Conservation (phyloP, 2,329 filamentous ascomycete genomes). For the Claviceps purpurea region DNA sequence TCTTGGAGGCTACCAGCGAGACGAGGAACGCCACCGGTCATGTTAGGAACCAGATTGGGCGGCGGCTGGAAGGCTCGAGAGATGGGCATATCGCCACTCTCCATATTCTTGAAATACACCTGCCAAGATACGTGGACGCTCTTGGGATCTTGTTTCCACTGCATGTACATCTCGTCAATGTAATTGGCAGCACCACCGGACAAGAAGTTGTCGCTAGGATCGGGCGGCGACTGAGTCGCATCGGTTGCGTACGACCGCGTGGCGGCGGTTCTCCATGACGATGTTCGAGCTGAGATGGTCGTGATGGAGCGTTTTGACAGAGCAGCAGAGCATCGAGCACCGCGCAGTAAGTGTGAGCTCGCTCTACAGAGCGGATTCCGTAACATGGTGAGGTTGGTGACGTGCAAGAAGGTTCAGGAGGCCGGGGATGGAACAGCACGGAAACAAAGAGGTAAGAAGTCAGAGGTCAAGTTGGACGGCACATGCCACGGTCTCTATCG, state of each 20-base stretch:
- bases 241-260: conserved; percentile 38
- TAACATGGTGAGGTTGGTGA: conserved; percentile 45
- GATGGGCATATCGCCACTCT: conserved; percentile 93
- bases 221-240: conserved; percentile 42
- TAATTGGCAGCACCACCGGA: conserved; percentile 97
- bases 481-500: conserved; percentile 20
- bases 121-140: conserved; percentile 98
- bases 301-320: conserved; percentile 30
- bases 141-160: conserved; percentile 86
- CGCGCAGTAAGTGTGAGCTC: conserved; percentile 47
- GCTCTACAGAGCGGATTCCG: conserved; percentile 53
- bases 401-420: conserved; percentile 5
- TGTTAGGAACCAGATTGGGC: conserved; percentile 75
- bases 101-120: conserved; percentile 99
- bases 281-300: conserved; percentile 23
- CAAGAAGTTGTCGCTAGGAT: conserved; percentile 91
- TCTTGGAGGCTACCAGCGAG: conserved; percentile 56
- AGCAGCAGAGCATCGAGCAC: conserved; percentile 34
- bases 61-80: conserved; percentile 94
- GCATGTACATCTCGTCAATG: conserved; percentile 98
- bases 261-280: conserved; percentile 31
- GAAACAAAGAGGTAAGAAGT: conserved; percentile 7
- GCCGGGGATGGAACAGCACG: conserved; percentile 6
- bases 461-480: conserved; percentile 11
- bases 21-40: conserved; percentile 63